Evolutionary conservation across 176 grass and related monocot species (phyloP).

Genomic region (Carex scoparia): DNA sequence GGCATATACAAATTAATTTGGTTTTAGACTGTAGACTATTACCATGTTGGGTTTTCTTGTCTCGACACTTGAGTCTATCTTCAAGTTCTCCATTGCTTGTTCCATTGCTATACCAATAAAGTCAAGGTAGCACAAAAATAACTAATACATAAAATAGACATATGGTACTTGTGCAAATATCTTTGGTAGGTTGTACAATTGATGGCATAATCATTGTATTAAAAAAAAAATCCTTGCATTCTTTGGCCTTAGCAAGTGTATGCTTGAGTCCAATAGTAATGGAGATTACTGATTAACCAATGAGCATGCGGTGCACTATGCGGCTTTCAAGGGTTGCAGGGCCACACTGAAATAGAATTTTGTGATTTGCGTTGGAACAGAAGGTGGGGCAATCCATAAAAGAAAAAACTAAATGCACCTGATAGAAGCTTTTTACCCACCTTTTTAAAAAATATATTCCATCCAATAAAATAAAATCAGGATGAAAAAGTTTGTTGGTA

Average conservation of each 20-base stretch:
- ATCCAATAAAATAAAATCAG: neutral
- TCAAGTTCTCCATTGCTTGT: constrained; percentile 59
- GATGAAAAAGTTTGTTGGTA: neutral
- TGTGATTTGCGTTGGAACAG: neutral
- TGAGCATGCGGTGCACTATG: neutral
- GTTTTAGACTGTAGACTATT: constrained; percentile 31
- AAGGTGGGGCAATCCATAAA: neutral
- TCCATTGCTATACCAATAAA: constrained; percentile 51
- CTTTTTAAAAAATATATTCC: neutral
- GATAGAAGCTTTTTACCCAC: neutral
- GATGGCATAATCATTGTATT: constrained; percentile 26
- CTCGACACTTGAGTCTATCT: constrained; percentile 53
- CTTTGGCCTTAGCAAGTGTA: neutral
- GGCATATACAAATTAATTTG: constrained; percentile 1
- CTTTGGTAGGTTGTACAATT: constrained; percentile 24
- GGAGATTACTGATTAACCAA: neutral
- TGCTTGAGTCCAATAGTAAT: neutral
- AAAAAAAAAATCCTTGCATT: constrained; percentile 10
- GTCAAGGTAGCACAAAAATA: constrained; percentile 49
- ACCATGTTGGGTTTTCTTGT: constrained; percentile 58
- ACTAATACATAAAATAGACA: constrained; percentile 22
- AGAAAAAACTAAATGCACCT: neutral
- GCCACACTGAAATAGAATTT: neutral
- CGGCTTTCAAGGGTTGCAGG: neutral
- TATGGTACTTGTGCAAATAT: constrained; percentile 31